These are phyloP conservation scores for Colletotrichum euphorbiae DNA, from an alignment of 2,329 filamentous ascomycete species.

Conservation along the genomic window DNA sequence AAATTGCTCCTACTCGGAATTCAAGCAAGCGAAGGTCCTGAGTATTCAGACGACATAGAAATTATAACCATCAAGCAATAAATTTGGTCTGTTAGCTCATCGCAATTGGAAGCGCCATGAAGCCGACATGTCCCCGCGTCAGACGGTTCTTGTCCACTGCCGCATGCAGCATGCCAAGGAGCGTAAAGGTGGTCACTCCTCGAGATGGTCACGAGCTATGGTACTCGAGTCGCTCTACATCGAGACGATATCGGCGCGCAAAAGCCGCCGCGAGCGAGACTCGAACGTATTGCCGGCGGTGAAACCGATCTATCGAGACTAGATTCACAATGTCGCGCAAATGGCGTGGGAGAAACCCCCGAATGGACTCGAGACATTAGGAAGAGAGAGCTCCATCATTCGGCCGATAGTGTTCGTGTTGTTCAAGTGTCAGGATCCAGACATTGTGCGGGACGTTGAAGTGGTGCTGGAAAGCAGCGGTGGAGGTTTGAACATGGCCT, in stretches of 20 bases:
- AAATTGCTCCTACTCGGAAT: too few relatives aligned
- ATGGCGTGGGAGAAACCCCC: slow-evolving; percentile 1
- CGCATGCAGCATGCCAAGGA: not conserved
- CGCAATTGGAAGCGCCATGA: too few relatives aligned
- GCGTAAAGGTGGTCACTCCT: not conserved
- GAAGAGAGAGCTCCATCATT: slow-evolving; percentile 20
- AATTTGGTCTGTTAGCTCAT: too few relatives aligned
- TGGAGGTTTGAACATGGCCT: slow-evolving; percentile 11
- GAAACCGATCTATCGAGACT: slow-evolving; percentile 24
- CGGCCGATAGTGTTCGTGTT: slow-evolving; percentile 26
- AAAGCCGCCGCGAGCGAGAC: slow-evolving; percentile 13
- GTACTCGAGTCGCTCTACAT: slow-evolving; percentile 30
- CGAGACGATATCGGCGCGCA: slow-evolving; percentile 27
- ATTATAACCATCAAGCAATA: too few relatives aligned
- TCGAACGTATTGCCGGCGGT: slow-evolving; percentile 24
- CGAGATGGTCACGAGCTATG: slow-evolving; percentile 23
- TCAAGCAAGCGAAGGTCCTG: too few relatives aligned
- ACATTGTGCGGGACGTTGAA: slow-evolving; percentile 1
- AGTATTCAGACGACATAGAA: too few relatives aligned
- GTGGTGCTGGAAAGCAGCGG: not conserved
- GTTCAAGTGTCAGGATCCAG: slow-evolving; percentile 25
- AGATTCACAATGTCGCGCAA: slow-evolving; percentile 6
- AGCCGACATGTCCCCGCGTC: too few relatives aligned
- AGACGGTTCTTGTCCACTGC: too few relatives aligned
- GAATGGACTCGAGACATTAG: slow-evolving; percentile 18